These are phyloP conservation scores for Climacium dendroides DNA, from an alignment of 225 moss, liverwort and hornwort genomes.

Conservation along the genomic window DNA sequence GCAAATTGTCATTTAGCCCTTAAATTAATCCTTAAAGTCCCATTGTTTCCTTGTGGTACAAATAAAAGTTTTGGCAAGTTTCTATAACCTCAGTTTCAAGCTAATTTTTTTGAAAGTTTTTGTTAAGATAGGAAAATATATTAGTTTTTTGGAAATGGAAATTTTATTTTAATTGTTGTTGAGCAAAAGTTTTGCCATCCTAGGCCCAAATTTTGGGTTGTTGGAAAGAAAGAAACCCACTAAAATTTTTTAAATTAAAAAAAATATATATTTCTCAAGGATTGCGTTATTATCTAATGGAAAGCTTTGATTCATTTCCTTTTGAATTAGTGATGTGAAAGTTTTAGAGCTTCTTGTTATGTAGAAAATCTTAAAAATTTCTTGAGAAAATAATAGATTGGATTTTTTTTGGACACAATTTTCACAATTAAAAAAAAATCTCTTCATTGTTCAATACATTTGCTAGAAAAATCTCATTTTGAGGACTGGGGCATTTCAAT, in stretches of 20 bases:
- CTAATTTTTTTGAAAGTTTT: neutral
- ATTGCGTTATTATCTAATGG: neutral
- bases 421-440: neutral
- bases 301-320: neutral
- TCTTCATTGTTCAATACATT: fast-evolving
- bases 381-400: neutral
- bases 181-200: too few relatives aligned
- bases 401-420: neutral
- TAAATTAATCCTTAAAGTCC: too few relatives aligned
- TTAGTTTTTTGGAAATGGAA: neutral
- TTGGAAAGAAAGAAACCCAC: fast-evolving
- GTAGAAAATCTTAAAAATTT: fast-evolving
- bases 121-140: neutral
- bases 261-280: too few relatives aligned
- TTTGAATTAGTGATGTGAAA: neutral
- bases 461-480: neutral
- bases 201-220: neutral
- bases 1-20: too few relatives aligned
- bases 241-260: neutral
- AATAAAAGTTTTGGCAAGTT: too few relatives aligned
- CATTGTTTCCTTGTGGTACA: fast-evolving
- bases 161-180: fast-evolving
- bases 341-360: neutral
- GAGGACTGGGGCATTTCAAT: too few relatives aligned
- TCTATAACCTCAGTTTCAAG: neutral